Evolutionary conservation across 2,329 filamentous ascomycete species (phyloP).

Genomic region (Colletotrichum spaethianum): DNA sequence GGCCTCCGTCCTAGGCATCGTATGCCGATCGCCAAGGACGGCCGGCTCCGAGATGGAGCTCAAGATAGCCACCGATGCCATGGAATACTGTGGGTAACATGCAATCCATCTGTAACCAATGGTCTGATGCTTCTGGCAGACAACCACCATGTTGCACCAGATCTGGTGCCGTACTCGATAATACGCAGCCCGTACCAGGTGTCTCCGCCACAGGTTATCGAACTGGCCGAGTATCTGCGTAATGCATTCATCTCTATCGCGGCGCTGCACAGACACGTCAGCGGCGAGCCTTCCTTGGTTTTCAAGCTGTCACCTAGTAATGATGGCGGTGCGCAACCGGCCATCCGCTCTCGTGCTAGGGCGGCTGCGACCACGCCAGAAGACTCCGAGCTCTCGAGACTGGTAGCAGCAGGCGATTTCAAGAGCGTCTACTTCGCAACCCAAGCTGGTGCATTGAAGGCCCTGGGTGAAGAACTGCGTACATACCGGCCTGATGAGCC

Average conservation of each 20-base stretch:
- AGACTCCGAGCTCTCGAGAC: neutral
- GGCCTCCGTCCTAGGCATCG: conserved; percentile 21
- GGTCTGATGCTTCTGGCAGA: neutral
- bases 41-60: conserved; percentile 7
- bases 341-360: neutral
- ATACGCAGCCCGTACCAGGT: conserved; percentile 7
- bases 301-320: neutral
- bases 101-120: neutral
- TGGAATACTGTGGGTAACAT: conserved; percentile 21
- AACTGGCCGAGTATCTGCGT: conserved; percentile 11
- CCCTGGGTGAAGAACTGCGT: conserved; percentile 2
- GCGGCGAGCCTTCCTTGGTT: neutral
- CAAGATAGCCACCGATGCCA: conserved; percentile 10
- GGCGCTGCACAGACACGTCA: conserved; percentile 12
- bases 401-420: conserved; percentile 3
- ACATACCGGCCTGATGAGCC: neutral
- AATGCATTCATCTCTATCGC: conserved; percentile 23
- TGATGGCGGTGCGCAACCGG: neutral
- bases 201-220: neutral
- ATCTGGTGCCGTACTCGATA: conserved; percentile 18
- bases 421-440: conserved; percentile 8
- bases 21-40: conserved; percentile 16
- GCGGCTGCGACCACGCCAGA: neutral
- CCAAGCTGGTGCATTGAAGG: neutral
- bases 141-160: conserved; percentile 1